Evolutionary conservation across 2,329 filamentous ascomycete genomes (phyloP), one percentile per base, ranked within the genome.

Genomic region (Neoscytalidium dimidiatum): DNA sequence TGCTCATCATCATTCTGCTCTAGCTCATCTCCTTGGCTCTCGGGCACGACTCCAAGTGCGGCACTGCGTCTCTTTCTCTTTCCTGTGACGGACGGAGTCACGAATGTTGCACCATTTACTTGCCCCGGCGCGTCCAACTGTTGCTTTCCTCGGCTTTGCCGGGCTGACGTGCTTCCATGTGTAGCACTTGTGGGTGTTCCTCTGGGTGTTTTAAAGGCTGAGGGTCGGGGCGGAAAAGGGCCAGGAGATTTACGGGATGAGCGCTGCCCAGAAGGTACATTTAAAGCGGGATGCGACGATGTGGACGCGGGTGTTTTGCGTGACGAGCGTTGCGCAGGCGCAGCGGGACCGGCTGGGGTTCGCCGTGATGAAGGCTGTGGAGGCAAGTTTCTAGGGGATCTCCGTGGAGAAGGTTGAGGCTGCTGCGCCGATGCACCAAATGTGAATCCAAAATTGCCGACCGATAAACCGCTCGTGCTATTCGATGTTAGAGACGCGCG

Each of bases 381-480:
- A 74, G 74, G 43, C 68, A 28, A 14, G 13, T 66, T 14, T 61
- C 57, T 61, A 7, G 67, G 67, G 46, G 66, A 41, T 68, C 68
- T n/a, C 67, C 72, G 46, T 71, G 67, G 46, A 11, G 67, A 48
- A 60, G 70, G 19, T 69, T 71, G 43, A 73, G 70, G 62, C 68
- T 71, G 46, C n/a, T 70, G 71, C 14, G 69, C 69, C 28, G 76
- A 70, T n/a, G 71, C 67, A 46, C 78, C 79, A 69, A 83, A 80
- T 0, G 80, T 79, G 69, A 85, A 84, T 17, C 80, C 82, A 69
- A 85, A 85, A 67, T 82, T 78, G 3, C 82, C 77, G 64, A 77
- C 80, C 70, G 77, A 82, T 64, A 79, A 74, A 67, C 80, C 79
- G 64, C 81, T 81, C 67, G 79, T 78, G 51, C 82, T 85, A n/a